Evolutionary conservation across 2,329 filamentous ascomycete species (phyloP).

Genomic region (Penicillium sp.): DNA sequence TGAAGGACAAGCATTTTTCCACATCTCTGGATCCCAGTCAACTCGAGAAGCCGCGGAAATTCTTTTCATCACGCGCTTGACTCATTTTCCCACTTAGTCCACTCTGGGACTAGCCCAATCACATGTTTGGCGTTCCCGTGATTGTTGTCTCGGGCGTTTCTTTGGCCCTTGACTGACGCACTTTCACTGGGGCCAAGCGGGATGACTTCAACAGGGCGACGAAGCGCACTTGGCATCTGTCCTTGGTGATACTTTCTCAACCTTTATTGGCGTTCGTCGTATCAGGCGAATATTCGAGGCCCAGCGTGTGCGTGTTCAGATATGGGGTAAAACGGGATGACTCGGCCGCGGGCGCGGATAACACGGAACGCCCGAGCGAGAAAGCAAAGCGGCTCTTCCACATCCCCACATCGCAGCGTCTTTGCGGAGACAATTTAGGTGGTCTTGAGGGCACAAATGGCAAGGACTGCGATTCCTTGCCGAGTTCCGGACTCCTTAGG

Average conservation of each 20-base stretch:
- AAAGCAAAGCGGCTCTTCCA: neutral
- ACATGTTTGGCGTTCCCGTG: neutral
- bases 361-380: neutral
- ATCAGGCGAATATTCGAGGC: neutral
- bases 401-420: neutral
- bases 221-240: neutral
- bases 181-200: neutral
- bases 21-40: neutral
- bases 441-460: neutral
- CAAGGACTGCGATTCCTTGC: neutral
- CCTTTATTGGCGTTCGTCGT: neutral
- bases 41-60: neutral
- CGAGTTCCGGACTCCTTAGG: neutral
- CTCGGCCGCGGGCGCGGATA: neutral
- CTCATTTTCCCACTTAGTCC: conserved; percentile 5
- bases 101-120: neutral
- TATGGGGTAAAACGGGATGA: neutral
- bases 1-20: neutral
- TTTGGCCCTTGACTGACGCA: neutral
- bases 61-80: neutral
- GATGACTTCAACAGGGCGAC: conserved; percentile 4
- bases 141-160: neutral
- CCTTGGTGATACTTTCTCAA: neutral
- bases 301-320: neutral
- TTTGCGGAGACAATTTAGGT: neutral